These are phyloP conservation scores for Delitschia confertaspora DNA, from an alignment of 495 filamentous ascomycete species.

Conservation along the genomic window DNA sequence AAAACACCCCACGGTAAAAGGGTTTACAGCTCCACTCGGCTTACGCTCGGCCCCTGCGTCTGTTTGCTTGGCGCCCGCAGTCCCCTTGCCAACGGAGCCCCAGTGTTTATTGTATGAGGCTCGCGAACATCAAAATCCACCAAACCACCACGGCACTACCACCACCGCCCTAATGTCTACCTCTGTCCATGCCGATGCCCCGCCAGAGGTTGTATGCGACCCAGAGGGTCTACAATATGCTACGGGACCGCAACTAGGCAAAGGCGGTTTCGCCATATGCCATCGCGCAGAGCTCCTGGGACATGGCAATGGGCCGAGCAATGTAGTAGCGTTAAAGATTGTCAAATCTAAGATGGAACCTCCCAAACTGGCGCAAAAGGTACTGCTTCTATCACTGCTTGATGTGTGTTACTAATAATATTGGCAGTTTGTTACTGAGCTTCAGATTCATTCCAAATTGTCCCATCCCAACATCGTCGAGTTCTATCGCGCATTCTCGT, in stretches of 20 bases:
- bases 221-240: constrained; percentile 71
- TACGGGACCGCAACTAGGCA: constrained; percentile 76
- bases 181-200: constrained; percentile 36
- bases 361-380: constrained; percentile 84
- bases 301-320: constrained; percentile 42
- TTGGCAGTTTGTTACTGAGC: constrained; percentile 86
- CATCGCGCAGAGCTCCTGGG: constrained; percentile 63
- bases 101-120: constrained; percentile 18
- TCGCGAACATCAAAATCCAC: constrained; percentile 7
- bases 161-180: constrained; percentile 31
- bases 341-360: constrained; percentile 79
- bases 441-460: constrained; percentile 98
- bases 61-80: neutral
- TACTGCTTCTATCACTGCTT: constrained; percentile 32
- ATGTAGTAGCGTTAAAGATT: constrained; percentile 78
- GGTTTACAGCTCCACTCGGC: too few species aligned
- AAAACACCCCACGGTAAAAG: too few species aligned
- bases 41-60: neutral
- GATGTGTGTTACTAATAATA: too few species aligned
- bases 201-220: constrained; percentile 64
- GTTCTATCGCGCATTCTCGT: constrained; percentile 90
- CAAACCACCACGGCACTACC: constrained; percentile 12
- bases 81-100: constrained; percentile 17
- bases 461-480: constrained; percentile 87
- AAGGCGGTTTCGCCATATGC: constrained; percentile 93